phyloP scores from a whole-genome alignment of 352 stramenopile species.

The Globisporangium cederbergense region DNA sequence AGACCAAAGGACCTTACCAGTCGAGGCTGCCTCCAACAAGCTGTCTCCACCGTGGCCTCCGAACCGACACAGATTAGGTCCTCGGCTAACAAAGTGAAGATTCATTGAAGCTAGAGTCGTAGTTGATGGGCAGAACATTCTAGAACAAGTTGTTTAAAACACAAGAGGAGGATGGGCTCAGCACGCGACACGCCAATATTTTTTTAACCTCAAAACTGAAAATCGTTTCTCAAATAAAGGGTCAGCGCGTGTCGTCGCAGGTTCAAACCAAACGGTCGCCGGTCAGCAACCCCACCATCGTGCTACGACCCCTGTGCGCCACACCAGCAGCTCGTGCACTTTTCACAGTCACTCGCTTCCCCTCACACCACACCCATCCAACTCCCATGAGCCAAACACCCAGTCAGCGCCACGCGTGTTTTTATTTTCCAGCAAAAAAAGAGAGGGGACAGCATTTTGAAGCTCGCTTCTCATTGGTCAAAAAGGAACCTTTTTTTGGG shows the following conservation, averaged over 20 bases:
- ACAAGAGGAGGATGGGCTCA: background rate
- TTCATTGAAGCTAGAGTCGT: background rate
- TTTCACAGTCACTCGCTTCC: background rate
- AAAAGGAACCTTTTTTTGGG: slow-evolving; percentile 5
- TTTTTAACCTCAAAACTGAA: background rate
- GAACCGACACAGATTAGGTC: background rate
- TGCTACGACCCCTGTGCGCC: background rate
- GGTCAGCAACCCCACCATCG: background rate
- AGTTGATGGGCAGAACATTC: slow-evolving; percentile 5
- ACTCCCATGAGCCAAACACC: background rate
- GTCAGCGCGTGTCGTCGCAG: background rate
- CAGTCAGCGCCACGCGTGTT: background rate
- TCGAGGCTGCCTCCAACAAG: background rate
- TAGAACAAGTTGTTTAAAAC: slow-evolving; percentile 9
- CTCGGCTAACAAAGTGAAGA: background rate
- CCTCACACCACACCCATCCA: too few relatives aligned
- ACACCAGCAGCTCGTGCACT: background rate
- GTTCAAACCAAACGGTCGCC: background rate
- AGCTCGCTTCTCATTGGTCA: background rate
- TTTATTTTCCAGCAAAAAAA: background rate
- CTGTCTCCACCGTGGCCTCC: background rate
- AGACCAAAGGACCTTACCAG: background rate
- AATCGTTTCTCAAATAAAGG: background rate
- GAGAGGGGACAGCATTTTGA: background rate
- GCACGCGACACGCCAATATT: background rate